Conservation (phyloP, 768 basidiomycete genomes). For the Termitomyces sp. region DNA sequence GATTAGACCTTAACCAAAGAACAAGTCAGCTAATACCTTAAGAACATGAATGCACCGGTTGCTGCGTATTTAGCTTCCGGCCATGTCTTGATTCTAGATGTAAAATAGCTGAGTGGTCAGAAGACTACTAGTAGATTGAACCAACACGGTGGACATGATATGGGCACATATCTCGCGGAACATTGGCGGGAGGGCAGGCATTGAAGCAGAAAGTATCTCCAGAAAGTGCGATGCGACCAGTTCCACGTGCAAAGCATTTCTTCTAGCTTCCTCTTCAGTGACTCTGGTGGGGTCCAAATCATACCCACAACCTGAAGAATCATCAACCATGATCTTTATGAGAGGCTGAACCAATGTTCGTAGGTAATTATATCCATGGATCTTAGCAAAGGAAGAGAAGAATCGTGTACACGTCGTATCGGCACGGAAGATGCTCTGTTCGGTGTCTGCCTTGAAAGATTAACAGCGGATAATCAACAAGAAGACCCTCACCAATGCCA, state of each 20-base stretch:
- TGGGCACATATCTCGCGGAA: conserved; percentile 85
- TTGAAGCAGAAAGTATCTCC: conserved; percentile 66
- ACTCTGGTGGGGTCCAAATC: conserved; percentile 70
- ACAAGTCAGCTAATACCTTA: conserved; percentile 45
- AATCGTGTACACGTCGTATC: conserved; percentile 88
- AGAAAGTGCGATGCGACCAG: conserved; percentile 73
- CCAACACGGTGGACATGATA: conserved; percentile 75
- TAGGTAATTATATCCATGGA: conserved; percentile 93
- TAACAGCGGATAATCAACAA: neutral
- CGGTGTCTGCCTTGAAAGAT: conserved; percentile 49
- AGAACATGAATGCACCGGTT: conserved; percentile 87
- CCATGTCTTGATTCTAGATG: conserved; percentile 55
- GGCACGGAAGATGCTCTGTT: conserved; percentile 78
- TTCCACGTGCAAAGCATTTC: conserved; percentile 69
- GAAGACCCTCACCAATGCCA: conserved; percentile 51
- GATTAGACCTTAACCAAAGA: neutral
- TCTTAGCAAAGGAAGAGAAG: conserved; percentile 77
- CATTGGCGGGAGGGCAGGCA: conserved; percentile 74
- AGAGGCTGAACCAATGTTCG: conserved; percentile 73
- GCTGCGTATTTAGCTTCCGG: conserved; percentile 79
- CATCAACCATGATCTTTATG: conserved; percentile 64
- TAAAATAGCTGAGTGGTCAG: neutral
- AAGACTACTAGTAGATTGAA: conserved; percentile 2
- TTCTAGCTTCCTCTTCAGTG: conserved; percentile 51
- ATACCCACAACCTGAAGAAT: conserved; percentile 71